Percentiles rank a stretch among this genome's conserved stretches.
Evolutionary conservation across 108 stramenopile species (phyloP).

Genomic region (Schizochytrium sp.): DNA sequence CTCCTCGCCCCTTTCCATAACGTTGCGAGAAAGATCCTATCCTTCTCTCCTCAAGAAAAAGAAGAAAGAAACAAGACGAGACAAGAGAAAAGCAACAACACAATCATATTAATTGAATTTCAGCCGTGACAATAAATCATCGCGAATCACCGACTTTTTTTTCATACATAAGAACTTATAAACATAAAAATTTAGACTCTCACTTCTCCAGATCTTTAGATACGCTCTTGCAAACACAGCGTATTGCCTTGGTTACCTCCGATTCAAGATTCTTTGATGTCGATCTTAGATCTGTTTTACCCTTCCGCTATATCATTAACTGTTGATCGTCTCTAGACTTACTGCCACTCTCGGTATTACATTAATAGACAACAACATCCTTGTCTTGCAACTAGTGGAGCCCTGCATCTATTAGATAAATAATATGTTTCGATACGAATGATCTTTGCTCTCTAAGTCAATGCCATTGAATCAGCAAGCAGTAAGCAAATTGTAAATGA

Average conservation of each 20-base stretch:
- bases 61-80: too few species aligned
- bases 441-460: constrained; percentile 64
- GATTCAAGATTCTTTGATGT: constrained; percentile 29
- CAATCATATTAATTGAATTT: too few species aligned
- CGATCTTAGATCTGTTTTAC: constrained; percentile 58
- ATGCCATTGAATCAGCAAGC: constrained; percentile 73
- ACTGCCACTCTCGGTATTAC: constrained; percentile 70
- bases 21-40: too few species aligned
- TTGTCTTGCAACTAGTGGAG: constrained; percentile 77
- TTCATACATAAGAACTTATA: too few species aligned
- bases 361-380: constrained; percentile 83
- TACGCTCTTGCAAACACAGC: background rate
- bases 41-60: too few species aligned
- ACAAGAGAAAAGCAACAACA: too few species aligned
- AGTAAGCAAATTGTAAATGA: constrained; percentile 74
- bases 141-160: too few species aligned
- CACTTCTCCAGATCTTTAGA: background rate
- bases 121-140: too few species aligned
- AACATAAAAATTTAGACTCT: background rate
- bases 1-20: too few species aligned
- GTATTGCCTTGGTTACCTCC: background rate
- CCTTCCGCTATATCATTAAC: constrained; percentile 60
- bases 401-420: constrained; percentile 80
- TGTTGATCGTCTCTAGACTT: constrained; percentile 57
- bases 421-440: constrained; percentile 76